Base-by-base conservation (phyloP, 176 grass and related monocot species). In the Zoysia pacifica region DNA sequence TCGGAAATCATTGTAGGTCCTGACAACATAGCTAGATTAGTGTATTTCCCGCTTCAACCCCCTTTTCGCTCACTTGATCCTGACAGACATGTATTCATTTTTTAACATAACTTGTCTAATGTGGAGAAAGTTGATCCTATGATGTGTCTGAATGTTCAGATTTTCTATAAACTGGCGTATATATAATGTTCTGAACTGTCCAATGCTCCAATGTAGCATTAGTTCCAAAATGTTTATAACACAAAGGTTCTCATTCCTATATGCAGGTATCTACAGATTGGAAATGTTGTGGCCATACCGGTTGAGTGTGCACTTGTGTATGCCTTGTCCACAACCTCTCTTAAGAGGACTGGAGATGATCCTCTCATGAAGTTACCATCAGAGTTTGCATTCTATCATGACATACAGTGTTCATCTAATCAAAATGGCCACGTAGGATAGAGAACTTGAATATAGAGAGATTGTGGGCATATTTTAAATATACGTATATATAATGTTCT, bases 241-340 rank as follows among this genome's bases (percentile, higher is more conserved):
- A 9, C 11, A 74, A 43, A 65, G 66, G 19, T 65, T 91, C 63
- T 76, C 56, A 65, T 72, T 69, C 76, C 77, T 85, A 49, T 56
- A 14, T 81, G 76, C 87, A 97, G 95, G 74, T 97, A 94, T 84
- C 89, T 87, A 8, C 92, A 93, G 64, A 90, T 97, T 83, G 90
- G 95, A 80, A 97, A 97, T 83, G 92, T 92, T 48, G 92, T 97
- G 78, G 90, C 95, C 63, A 72, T 97, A 82, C 90, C 95, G 39
- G 92, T 94, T 3, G 86, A 92, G 39, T 83, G 87, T 37, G 90
- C 90, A 16, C 83, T 97, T 45, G 95, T 91, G 41, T 94, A 87
- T 78, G 75, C 87, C 18, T 69, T 97, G 85, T 87, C 90, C 42
- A 81, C 83, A 77, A 75, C 90, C 62, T 86, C 83, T 80, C 81